Base-by-base conservation (phyloP, 495 filamentous ascomycete species). In the Rostrohypoxylon terebratum region DNA sequence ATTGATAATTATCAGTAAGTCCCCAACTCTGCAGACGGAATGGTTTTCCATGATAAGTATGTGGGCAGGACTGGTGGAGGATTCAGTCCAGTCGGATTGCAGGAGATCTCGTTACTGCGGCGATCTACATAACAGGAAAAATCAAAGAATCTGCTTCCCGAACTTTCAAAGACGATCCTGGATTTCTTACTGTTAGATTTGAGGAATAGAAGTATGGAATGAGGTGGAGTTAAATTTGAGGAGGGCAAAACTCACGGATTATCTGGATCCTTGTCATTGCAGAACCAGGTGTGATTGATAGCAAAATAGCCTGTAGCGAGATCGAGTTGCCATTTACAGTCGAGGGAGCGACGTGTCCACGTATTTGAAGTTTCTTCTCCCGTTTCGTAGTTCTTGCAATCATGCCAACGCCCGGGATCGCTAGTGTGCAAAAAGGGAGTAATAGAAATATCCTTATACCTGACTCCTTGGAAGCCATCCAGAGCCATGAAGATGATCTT, bases 251-350 rank as follows among this genome's bases (percentile, higher is more conserved):
- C 71, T 66, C 48, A 74, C 71, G 71, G 71, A 33, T 66, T 21
- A 0, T 66, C 71, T 8, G 71, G 57, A 23, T 66, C 51, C 33
- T 74, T 74, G 14, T 74, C 71, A n/a, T 74, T 66, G 25, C 71
- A 74, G 50, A 62, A 66, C 71, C 71, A 74, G 10, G 71, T 74
- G 14, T 74, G 66, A 21, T 74, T 74, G 4, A 74, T 57, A 3
- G 71, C 71, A 16, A 70, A 59, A 14, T 74, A 74, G 10, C 71
- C 71, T 1, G 71, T 74, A 1, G 66, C 71, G 0, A 74, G 66
- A 31, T 74, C 71, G 4, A 74, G 62, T 60, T 74, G 66, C 71
- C 71, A 74, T 40, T 50, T 66, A 33, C 71, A 74, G 0, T 66
- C 71, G 23, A 74, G 31, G 1, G 54, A 59, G 38, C 69, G 14